Base-by-base conservation (phyloP, 768 basidiomycete species). In the Mycena leptocephala region DNA sequence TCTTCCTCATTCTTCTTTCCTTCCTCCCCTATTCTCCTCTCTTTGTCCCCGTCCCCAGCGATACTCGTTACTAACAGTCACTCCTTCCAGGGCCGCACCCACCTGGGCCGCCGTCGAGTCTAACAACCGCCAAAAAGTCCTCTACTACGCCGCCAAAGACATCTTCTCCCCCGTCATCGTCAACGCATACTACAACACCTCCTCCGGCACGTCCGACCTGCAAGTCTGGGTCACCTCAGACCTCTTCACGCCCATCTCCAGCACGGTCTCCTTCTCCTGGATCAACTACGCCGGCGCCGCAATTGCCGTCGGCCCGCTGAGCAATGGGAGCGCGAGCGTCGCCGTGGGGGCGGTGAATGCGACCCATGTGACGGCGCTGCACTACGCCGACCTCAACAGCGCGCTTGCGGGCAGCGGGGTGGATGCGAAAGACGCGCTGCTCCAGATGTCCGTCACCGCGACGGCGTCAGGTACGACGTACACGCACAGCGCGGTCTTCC, bases 141-240 rank as follows among this genome's bases (percentile, higher is more conserved):
- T 74, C 28, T 74, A 74, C 66, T 74, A 74, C 66, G 66, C 73
- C 26, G 73, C 48, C 43, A 68, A 46, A 30, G 73, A 74, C 58
- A 63, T 74, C 65, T 74, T 74, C 66, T 69, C 66, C 4, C 73
- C 73, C 59, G 73, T 74, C 22, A 74, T 74, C 46, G 26, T 74
- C 48, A 33, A n/a, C 35, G 66, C 73, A 22, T 74, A 74, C 73
- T 74, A 74, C 66, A 74, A 68, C 61, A 69, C 33, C 58, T 32
- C 33, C 26, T 13, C 9, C 28, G 24, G 33, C 66, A 13, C 73
- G 5, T 61, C 66, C 26, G 73, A 68, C 48, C 59, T 74, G 14
- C 73, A 74, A 24, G 67, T 74, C 4, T 74, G 73, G 73, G 66
- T 74, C 66, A 74, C 73, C 37, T 74, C 73, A 2, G 73, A 74